These are phyloP conservation scores for Dichotomocladium elegans DNA, from an alignment of 371 early-diverging fungal species.

Conservation along the genomic window DNA sequence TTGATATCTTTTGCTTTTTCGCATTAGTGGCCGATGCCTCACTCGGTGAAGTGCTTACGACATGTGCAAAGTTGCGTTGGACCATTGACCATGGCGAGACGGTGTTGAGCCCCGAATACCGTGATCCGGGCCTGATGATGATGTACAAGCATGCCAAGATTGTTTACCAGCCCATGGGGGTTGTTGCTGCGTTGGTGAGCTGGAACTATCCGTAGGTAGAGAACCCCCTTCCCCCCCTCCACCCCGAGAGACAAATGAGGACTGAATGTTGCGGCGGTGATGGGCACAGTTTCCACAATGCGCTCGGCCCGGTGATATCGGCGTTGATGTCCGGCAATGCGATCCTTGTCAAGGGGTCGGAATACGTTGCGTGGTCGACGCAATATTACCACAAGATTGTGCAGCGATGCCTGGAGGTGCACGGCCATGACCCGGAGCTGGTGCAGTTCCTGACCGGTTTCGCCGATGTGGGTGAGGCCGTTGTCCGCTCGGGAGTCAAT, in stretches of 20 bases:
- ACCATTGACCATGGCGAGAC: conserved; percentile 77
- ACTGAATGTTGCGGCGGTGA: background rate
- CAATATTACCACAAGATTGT: conserved; percentile 63
- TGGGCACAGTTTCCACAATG: conserved; percentile 65
- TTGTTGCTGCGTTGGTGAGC: conserved; percentile 74
- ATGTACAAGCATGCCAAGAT: conserved; percentile 75
- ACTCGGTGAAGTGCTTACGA: conserved; percentile 80
- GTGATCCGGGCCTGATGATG: conserved; percentile 72
- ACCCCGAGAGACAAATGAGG: background rate
- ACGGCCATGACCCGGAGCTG: conserved; percentile 73
- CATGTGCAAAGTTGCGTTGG: conserved; percentile 81
- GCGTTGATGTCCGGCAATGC: conserved; percentile 86
- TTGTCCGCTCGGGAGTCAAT: conserved; percentile 61
- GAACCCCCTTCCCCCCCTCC: too few relatives aligned
- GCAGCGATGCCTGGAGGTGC: conserved; percentile 56
- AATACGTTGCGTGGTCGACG: conserved; percentile 83
- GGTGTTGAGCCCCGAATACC: conserved; percentile 61
- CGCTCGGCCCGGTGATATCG: conserved; percentile 77
- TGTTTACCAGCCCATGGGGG: conserved; percentile 79
- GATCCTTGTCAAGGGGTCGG: conserved; percentile 79
- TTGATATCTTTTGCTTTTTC: background rate
- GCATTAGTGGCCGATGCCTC: conserved; percentile 80
- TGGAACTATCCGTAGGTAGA: conserved; percentile 74
- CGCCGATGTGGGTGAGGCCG: conserved; percentile 75
- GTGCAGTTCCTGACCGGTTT: conserved; percentile 80